Conservation (phyloP, 768 basidiomycete genomes). For the Piloderma croceum region DNA sequence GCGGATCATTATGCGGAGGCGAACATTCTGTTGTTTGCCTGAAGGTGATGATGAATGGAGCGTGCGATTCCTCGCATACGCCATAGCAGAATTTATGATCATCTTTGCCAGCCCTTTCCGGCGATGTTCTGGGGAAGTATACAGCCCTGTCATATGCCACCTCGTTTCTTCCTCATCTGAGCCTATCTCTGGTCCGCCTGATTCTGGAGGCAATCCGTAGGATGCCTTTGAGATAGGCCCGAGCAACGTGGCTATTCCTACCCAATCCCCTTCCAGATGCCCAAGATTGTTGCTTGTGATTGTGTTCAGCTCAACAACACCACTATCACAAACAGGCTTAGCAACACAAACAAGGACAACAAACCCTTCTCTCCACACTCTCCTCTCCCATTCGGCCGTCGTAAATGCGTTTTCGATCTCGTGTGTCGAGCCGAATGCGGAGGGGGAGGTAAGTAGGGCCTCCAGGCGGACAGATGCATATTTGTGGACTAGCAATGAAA, state of each 20-base stretch:
- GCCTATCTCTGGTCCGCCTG: neutral
- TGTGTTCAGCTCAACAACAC: no score
- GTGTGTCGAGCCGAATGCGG: slow-evolving; percentile 9
- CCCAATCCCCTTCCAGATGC: slow-evolving; percentile 6
- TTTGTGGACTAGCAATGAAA: neutral
- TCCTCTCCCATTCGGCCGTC: slow-evolving; percentile 4
- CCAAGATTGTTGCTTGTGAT: no score
- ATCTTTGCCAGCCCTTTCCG: slow-evolving; percentile 11
- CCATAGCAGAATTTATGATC: slow-evolving; percentile 13
- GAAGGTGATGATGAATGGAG: neutral
- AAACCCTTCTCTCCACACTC: slow-evolving; percentile 8
- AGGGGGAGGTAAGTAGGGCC: slow-evolving; percentile 11
- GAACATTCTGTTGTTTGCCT: neutral
- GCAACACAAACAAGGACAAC: slow-evolving; percentile 14
- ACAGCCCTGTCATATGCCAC: slow-evolving; percentile 15
- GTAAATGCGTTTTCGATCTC: slow-evolving; percentile 11
- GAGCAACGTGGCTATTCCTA: slow-evolving; percentile 9
- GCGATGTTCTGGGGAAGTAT: slow-evolving; percentile 9
- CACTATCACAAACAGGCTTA: neutral
- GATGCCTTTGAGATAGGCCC: slow-evolving; percentile 7
- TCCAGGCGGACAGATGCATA: slow-evolving; percentile 13
- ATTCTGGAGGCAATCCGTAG: slow-evolving; percentile 7
- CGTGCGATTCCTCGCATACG: slow-evolving; percentile 6
- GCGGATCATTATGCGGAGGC: slow-evolving; percentile 9
- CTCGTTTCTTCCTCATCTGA: slow-evolving; percentile 9